Evolutionary conservation across 352 stramenopile genomes (phyloP).

Genomic region (Pythium aphanidermatum): DNA sequence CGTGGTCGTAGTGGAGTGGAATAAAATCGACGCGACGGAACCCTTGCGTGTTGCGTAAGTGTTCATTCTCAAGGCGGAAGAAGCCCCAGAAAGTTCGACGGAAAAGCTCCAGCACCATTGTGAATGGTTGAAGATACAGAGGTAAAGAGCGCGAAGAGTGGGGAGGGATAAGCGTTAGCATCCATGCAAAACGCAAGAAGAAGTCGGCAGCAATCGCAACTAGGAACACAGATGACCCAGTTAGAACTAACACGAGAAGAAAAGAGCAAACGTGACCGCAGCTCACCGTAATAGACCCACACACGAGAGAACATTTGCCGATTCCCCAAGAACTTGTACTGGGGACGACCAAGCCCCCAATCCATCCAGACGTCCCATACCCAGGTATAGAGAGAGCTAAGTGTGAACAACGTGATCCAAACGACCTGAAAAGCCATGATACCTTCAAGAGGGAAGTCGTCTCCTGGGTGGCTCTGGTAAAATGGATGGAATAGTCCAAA

Average conservation of each 20-base stretch:
- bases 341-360: constrained; percentile 74
- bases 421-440: constrained; percentile 45
- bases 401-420: constrained; percentile 76
- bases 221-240: constrained; percentile 2
- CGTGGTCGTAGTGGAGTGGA: constrained; percentile 76
- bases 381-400: constrained; percentile 79
- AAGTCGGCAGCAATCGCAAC: constrained; percentile 70
- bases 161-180: constrained; percentile 69
- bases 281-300: constrained; percentile 65
- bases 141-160: constrained; percentile 48
- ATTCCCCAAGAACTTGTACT: constrained; percentile 71
- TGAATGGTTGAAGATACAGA: constrained; percentile 79
- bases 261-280: background rate
- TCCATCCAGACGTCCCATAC: constrained; percentile 86
- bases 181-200: constrained; percentile 81
- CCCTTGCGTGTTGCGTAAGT: constrained; percentile 80
- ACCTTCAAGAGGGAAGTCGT: constrained; percentile 1
- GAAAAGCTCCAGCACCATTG: constrained; percentile 81
- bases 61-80: constrained; percentile 82
- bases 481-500: constrained; percentile 86
- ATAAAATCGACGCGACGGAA: constrained; percentile 82
- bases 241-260: background rate
- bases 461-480: constrained; percentile 39
- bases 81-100: constrained; percentile 85
- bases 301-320: constrained; percentile 82